Percentiles rank a stretch among this genome's conserved stretches.
Evolutionary conservation across 2,329 filamentous ascomycete genomes (phyloP).

Genomic region (Neonectria punicea): DNA sequence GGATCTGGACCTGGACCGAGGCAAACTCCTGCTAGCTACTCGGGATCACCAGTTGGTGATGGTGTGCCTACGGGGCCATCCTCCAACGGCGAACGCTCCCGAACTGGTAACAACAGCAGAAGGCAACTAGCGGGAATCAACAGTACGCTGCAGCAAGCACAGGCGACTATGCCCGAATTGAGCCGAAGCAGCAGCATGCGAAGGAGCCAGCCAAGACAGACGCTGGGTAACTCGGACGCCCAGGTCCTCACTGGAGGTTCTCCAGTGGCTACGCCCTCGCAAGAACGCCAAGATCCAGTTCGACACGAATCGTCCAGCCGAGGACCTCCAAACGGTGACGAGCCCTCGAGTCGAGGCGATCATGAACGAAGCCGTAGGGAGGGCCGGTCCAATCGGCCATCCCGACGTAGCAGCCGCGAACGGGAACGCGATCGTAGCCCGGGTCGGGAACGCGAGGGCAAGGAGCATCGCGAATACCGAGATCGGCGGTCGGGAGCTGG

Average conservation of each 20-base stretch:
- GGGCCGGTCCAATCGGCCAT: slow-evolving; percentile 50
- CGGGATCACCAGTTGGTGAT: slow-evolving; percentile 41
- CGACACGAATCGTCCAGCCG: slow-evolving; percentile 52
- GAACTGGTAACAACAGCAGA: slow-evolving; percentile 52
- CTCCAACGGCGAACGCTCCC: slow-evolving; percentile 49
- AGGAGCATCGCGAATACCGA: slow-evolving; percentile 57
- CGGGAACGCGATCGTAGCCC: slow-evolving; percentile 60
- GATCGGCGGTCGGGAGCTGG: slow-evolving; percentile 53
- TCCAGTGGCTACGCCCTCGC: slow-evolving; percentile 58
- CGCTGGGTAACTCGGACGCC: slow-evolving; percentile 64
- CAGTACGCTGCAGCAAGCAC: slow-evolving; percentile 64
- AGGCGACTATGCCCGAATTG: slow-evolving; percentile 53
- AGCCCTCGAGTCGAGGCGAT: slow-evolving; percentile 45
- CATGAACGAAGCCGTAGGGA: slow-evolving; percentile 58
- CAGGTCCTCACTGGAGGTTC: slow-evolving; percentile 67
- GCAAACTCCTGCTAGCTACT: slow-evolving; percentile 38
- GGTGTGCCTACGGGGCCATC: slow-evolving; percentile 51
- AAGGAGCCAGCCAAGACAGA: slow-evolving; percentile 52
- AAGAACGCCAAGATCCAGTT: slow-evolving; percentile 60
- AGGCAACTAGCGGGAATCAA: slow-evolving; percentile 70
- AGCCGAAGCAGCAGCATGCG: slow-evolving; percentile 50
- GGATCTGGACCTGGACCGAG: slow-evolving; percentile 36
- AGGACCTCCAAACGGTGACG: slow-evolving; percentile 46
- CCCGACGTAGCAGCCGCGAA: slow-evolving; percentile 63
- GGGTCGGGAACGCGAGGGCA: slow-evolving; percentile 58